Base-by-base conservation (phyloP, 768 basidiomycete genomes). In the Lentinula sp. region DNA sequence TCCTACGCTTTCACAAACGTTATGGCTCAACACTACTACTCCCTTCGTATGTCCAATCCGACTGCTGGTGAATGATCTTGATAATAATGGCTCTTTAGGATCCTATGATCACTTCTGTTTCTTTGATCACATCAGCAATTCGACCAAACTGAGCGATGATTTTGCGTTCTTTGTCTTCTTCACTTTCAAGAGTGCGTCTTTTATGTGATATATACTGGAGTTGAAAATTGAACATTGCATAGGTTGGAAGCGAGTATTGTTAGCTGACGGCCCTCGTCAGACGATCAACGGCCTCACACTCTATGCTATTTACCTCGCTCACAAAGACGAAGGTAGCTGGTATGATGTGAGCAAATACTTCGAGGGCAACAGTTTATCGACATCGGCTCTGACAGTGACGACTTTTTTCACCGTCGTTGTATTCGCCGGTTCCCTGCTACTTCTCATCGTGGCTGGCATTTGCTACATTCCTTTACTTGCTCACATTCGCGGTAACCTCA, bases 131-230 rank as follows among this genome's bases (percentile, higher is more conserved):
- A 97, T 99, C 74, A 87, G 87, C 69, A 88, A 92, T 69, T 98
- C 97, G 31, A 95, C 94, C 34, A 98, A 96, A 81, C 87, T 85
- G 63, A 95, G 89, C 73, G 97, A 99, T 70, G 93, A 97, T 69
- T 95, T 99, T 74, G 95, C 96, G 37, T 98, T 98, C 81, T 99
- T 97, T 74, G 85, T 98, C 70, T 99, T 98, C 85, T 99, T 99
- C 76, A 91, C 90, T 0, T 98, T 99, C 84, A 99, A 99, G 81
- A 96, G 96, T 92, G 63, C 58, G 86, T 8, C 52, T 16, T 53
- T 49, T 16, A 34, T 39, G 5, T 58, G n/a, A 2, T 32, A 42
- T 40, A 15, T 39, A n/a, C 23, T n/a, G 15, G 5, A 61, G 56
- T 37, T 32, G 8, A 34, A n/a, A n/a, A 10, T 51, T 61, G 18